Conservation (phyloP, 2,329 filamentous ascomycete species). For the Alternaria consortialis region DNA sequence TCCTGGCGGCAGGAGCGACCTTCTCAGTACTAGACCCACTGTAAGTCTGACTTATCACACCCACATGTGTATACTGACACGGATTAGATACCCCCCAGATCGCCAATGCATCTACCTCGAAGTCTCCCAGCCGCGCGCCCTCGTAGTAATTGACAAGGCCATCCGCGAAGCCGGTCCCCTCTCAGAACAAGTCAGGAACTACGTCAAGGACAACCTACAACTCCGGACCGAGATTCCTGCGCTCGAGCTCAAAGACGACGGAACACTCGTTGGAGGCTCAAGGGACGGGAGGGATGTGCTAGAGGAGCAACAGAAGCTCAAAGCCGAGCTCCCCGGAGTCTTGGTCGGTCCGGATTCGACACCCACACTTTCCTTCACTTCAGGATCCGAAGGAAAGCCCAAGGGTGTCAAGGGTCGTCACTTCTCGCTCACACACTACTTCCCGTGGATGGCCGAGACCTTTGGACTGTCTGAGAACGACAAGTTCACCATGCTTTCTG, state of each 20-base stretch:
- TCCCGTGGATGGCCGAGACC: constrained; percentile 88
- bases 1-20: constrained; percentile 65
- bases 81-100: constrained; percentile 75
- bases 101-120: constrained; percentile 85
- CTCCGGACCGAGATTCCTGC: constrained; percentile 79
- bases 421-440: constrained; percentile 85
- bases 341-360: constrained; percentile 86
- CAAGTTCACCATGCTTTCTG: constrained; percentile 82
- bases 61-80: constrained; percentile 10
- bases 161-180: constrained; percentile 72
- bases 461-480: constrained; percentile 78
- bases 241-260: constrained; percentile 75
- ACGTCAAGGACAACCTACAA: constrained; percentile 75
- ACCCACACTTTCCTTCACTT: constrained; percentile 71
- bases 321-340: constrained; percentile 70
- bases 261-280: constrained; percentile 73
- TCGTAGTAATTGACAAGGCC: constrained; percentile 78
- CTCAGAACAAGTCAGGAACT: constrained; percentile 68
- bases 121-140: constrained; percentile 75
- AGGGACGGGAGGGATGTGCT: constrained; percentile 74
- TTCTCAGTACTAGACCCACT: constrained; percentile 77
- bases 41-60: constrained; percentile 56
- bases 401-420: constrained; percentile 91
- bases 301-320: constrained; percentile 60
- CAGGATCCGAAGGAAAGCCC: constrained; percentile 78